phyloP scores from a whole-genome alignment of 805 yeast species.

The Saccharomyces jurei region DNA sequence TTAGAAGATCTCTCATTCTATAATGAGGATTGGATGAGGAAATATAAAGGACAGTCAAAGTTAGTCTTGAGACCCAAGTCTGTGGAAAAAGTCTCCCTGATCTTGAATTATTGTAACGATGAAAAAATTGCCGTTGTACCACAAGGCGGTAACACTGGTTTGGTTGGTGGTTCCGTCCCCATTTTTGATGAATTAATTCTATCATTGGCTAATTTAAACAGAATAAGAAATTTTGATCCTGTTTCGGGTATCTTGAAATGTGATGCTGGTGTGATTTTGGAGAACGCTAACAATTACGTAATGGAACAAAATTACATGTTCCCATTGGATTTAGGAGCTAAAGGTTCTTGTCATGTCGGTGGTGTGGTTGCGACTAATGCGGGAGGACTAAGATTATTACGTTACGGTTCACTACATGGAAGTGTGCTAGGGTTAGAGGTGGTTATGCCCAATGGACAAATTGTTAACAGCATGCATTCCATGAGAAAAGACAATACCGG shows the following conservation, averaged over 20 bases:
- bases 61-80: constrained; percentile 77
- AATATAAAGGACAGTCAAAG: constrained; percentile 80
- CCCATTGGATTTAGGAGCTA: constrained; percentile 92
- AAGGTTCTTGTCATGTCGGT: constrained; percentile 93
- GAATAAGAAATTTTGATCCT: constrained; percentile 71
- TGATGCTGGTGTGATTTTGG: constrained; percentile 87
- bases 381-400: constrained; percentile 80
- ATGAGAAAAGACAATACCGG: constrained; percentile 94
- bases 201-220: constrained; percentile 61
- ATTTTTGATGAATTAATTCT: constrained; percentile 83
- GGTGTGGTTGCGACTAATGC: constrained; percentile 95
- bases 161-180: constrained; percentile 91
- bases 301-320: constrained; percentile 81
- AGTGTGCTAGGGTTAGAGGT: constrained; percentile 85
- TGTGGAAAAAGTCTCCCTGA: constrained; percentile 66
- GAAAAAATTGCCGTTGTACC: constrained; percentile 79
- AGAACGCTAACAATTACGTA: constrained; percentile 69
- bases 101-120: constrained; percentile 74
- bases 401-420: constrained; percentile 92
- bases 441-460: constrained; percentile 84
- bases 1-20: constrained; percentile 56
- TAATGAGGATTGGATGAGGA: constrained; percentile 93
- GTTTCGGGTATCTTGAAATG: constrained; percentile 79
- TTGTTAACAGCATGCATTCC: constrained; percentile 71
- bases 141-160: constrained; percentile 95